Conservation (phyloP, 306 rosid species). For the Prunus kanzakura region DNA sequence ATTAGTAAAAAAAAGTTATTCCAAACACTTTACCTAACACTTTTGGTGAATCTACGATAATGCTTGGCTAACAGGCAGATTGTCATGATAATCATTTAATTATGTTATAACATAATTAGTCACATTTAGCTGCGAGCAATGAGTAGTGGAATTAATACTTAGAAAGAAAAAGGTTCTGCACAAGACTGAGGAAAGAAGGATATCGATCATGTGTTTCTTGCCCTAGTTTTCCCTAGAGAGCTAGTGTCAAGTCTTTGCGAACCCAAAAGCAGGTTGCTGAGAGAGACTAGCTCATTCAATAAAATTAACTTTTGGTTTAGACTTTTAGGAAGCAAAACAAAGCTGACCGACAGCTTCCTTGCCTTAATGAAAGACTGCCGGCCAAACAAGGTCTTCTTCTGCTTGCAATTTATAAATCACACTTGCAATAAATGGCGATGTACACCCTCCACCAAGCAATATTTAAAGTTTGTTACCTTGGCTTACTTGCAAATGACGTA, state of each 20-base stretch:
- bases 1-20: too few relatives aligned
- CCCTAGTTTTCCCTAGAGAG: background rate
- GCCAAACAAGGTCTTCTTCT: background rate
- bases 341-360: background rate
- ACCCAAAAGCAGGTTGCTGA: background rate
- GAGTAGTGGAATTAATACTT: background rate
- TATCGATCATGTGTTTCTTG: constrained; percentile 2
- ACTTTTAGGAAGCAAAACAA: constrained; percentile 3
- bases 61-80: background rate
- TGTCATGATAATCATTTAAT: background rate
- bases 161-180: background rate
- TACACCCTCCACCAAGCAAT: background rate
- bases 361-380: background rate
- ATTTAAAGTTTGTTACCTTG: background rate
- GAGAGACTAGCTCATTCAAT: background rate
- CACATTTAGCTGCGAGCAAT: constrained; percentile 1
- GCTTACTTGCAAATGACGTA: background rate
- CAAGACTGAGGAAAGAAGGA: background rate
- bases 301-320: background rate
- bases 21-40: too few relatives aligned
- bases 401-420: background rate
- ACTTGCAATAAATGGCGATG: background rate
- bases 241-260: background rate
- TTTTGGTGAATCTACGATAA: background rate
- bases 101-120: background rate